These are phyloP conservation scores for Paracorniculantispora psalliotae DNA, from an alignment of 2,329 filamentous ascomycete species.

Conservation along the genomic window DNA sequence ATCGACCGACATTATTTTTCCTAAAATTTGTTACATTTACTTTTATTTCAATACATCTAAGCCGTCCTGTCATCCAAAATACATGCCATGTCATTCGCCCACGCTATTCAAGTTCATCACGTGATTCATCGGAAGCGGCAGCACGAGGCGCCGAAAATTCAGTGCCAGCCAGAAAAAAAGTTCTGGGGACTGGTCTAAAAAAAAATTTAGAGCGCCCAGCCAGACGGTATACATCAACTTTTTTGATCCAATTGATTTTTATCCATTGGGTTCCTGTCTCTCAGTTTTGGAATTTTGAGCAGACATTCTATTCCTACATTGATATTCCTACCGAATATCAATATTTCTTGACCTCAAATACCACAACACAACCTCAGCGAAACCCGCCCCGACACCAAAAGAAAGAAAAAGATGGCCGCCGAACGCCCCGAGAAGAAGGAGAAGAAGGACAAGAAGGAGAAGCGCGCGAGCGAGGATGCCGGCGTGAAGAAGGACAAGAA, in stretches of 20 bases:
- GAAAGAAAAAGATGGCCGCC: constrained; percentile 41
- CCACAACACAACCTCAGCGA: no score
- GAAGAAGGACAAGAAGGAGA: constrained; percentile 59
- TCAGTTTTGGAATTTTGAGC: not conserved
- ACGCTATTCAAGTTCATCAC: not conserved
- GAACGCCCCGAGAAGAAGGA: constrained; percentile 47
- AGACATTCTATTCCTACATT: not conserved
- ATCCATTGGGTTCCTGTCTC: not conserved
- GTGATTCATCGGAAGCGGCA: constrained; percentile 22
- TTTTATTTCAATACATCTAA: not conserved
- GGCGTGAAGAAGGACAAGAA: constrained; percentile 53
- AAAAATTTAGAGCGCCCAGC: constrained; percentile 9
- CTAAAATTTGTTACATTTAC: not conserved
- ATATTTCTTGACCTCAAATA: not conserved
- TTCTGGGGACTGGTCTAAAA: not conserved
- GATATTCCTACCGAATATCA: not conserved
- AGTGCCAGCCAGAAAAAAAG: constrained; percentile 20
- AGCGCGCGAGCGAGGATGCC: constrained; percentile 50
- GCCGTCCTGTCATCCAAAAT: constrained; percentile 2
- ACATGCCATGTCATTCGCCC: constrained; percentile 2
- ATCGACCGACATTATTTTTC: not conserved
- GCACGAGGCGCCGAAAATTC: constrained; percentile 26
- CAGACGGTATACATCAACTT: not conserved
- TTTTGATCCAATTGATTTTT: constrained; percentile 4
- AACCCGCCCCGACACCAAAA: not conserved